phyloP scores from a whole-genome alignment of 2,329 filamentous ascomycete genomes.

The Corniculantispora saksenae region DNA sequence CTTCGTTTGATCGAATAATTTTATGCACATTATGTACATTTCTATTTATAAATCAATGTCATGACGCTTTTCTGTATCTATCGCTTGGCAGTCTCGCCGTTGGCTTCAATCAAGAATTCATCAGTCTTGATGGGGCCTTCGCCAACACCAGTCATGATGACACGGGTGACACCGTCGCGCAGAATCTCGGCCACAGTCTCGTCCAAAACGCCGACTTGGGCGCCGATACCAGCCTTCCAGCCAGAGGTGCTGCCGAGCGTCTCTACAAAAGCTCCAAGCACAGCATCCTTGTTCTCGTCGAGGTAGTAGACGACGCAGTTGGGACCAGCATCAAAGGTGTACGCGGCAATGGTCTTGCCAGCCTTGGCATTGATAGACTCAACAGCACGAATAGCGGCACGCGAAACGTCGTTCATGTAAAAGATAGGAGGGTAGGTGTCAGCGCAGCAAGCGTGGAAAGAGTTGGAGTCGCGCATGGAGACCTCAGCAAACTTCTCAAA shows the following conservation, averaged over 20 bases:
- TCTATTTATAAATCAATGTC: conserved; percentile 3
- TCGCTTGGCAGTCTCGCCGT: conserved; percentile 52
- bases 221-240: conserved; percentile 65
- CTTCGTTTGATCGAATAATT: neutral
- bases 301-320: conserved; percentile 97
- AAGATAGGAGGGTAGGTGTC: conserved; percentile 98
- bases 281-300: conserved; percentile 69
- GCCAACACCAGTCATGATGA: conserved; percentile 90
- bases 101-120: conserved; percentile 71
- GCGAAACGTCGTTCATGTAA: conserved; percentile 93
- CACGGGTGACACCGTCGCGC: conserved; percentile 77
- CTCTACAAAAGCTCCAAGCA: conserved; percentile 77
- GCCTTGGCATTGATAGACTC: conserved; percentile 83
- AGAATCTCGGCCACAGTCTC: conserved; percentile 65
- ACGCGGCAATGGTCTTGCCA: conserved; percentile 81
- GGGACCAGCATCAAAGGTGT: conserved; percentile 96
- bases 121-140: conserved; percentile 83
- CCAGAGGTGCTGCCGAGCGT: conserved; percentile 65
- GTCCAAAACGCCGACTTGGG: conserved; percentile 60
- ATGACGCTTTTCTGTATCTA: conserved; percentile 20
- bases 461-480: conserved; percentile 96
- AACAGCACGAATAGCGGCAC: conserved; percentile 83
- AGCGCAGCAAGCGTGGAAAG: conserved; percentile 91
- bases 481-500: conserved; percentile 86
- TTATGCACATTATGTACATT: conserved; percentile 9